Evolutionary conservation across 306 rosid species (phyloP), one percentile per base, ranked within the genome.

Genomic region (Castanea mollissima): DNA sequence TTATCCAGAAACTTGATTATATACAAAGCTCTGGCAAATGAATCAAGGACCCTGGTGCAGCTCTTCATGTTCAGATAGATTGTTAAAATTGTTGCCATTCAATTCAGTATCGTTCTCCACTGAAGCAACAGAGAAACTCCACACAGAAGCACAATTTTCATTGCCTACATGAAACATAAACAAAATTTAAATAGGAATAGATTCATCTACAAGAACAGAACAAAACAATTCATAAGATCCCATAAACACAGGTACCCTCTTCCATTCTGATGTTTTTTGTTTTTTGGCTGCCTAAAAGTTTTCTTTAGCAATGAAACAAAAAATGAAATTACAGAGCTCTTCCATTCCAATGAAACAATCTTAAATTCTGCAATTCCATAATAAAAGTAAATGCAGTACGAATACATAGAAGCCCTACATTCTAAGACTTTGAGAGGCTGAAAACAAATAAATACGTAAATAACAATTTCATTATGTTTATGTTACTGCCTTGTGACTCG

Each of bases 71-170:
- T 72, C 78, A 29, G 89, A 65, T 83, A 62, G 85, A 83, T 46
- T 31, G 46, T 70, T 77, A 74, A 78, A 67, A 82, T 51, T 80
- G 15, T 35, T 82, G 51, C 62, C 63, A 10, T 67, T 76, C 49
- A 60, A 70, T 79, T 74, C 71, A 59, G 25, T 85, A 58, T 71
- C 86, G 54, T 77, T 78, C 51, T 82, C 88, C 79, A 72, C 78
- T 77, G 92, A 82, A 83, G 87, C 92, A 84, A 51, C 84, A 81
- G 79, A 56, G 82, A 95, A 95, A 79, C 92, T 91, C 98, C 99
- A 95, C 46, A 95, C 82, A 6, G 99, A 91, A 82, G 89, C 91
- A 77, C 98, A 91, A 65, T 93, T 92, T 89, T 92, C 93, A 32
- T 83, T 82, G 80, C 86, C 99, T 95, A 74, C 83, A 87, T 41